Evolutionary conservation across 495 filamentous ascomycete genomes (phyloP), one percentile per base, ranked within the genome.

Genomic region (Polyplosphaeria fusca): DNA sequence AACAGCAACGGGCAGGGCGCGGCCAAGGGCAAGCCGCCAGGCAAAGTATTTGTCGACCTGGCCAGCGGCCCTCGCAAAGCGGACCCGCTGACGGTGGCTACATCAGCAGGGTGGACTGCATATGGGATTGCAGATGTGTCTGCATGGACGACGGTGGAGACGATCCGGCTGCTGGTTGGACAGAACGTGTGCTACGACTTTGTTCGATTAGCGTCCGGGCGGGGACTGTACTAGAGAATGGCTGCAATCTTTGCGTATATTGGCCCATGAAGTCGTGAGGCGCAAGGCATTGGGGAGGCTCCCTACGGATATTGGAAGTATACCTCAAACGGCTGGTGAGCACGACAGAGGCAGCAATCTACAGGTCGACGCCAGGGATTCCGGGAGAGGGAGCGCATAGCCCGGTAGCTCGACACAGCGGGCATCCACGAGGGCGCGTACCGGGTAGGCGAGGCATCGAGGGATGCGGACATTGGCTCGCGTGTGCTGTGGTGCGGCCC

Each of bases 151-250:
- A 90, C 86, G 18, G 87, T 89, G 14, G 86, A 90, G 70, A 91
- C 85, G 28, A 70, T 91, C 9, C 75, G 87, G 41, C 63, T 91
- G 58, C 74, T 93, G 7, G 87, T 91, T 7, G 88, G 88, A 14
- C 85, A 90, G 75, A 91, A 91, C 67, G 87, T 93, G 30, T 86
- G 86, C 23, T 91, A 88, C 73, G 88, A 88, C 70, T 93, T 93
- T 73, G 88, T 91, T 30, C 70, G 87, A 35, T 75, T 91, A 73
- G 86, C 87, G 5, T 84, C 84, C 59, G 87, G 87, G 14, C 70
- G 86, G 55, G 79, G 81, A 22, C 67, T 89, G 66, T 89, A 82
- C 70, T 86, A 74, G 68, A 53, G 35, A 16, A 0, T 3, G n/a
- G 41, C 25, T 16, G 3, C 22, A 25, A 48, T 25, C 32, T 37